Percentiles rank a stretch among this genome's conserved stretches.
Evolutionary conservation across 2,329 filamentous ascomycete species (phyloP).

Genomic region (Pleurostoma richardsiae): DNA sequence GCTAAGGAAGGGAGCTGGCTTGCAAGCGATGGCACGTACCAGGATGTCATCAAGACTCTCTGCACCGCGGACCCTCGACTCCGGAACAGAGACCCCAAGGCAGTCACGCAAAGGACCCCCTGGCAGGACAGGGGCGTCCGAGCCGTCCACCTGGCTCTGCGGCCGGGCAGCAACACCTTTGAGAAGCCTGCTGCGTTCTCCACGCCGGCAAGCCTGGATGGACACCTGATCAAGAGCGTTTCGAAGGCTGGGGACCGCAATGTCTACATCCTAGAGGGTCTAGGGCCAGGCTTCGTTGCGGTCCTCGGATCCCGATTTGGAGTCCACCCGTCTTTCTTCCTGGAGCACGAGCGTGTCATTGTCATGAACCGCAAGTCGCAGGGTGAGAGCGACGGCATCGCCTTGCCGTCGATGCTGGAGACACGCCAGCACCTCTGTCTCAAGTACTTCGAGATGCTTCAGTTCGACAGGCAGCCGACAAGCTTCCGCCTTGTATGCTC

Average conservation of each 20-base stretch:
- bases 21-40: constrained; percentile 11
- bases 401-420: constrained; percentile 12
- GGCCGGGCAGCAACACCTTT: constrained; percentile 3
- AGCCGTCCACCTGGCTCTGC: constrained; percentile 10
- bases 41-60: constrained; percentile 7
- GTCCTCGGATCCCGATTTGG: constrained; percentile 13
- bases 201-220: constrained; percentile 1
- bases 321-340: constrained; percentile 15
- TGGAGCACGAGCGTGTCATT: constrained; percentile 18
- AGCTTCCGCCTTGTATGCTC: constrained; percentile 16
- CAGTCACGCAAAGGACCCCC: constrained; percentile 8
- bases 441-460: constrained; percentile 15
- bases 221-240: neutral
- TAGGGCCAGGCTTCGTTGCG: constrained; percentile 12
- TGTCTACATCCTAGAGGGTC: constrained; percentile 15
- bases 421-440: constrained; percentile 10
- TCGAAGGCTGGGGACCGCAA: constrained; percentile 3
- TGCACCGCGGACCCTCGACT: constrained; percentile 13
- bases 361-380: constrained; percentile 12
- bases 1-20: neutral
- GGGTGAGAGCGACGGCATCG: constrained; percentile 15
- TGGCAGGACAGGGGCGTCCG: constrained; percentile 8
- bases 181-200: constrained; percentile 6
- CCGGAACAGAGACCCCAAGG: constrained; percentile 13
- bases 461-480: constrained; percentile 10